Conservation (phyloP, 768 basidiomycete genomes). For the Pleurotus pulmonarius region DNA sequence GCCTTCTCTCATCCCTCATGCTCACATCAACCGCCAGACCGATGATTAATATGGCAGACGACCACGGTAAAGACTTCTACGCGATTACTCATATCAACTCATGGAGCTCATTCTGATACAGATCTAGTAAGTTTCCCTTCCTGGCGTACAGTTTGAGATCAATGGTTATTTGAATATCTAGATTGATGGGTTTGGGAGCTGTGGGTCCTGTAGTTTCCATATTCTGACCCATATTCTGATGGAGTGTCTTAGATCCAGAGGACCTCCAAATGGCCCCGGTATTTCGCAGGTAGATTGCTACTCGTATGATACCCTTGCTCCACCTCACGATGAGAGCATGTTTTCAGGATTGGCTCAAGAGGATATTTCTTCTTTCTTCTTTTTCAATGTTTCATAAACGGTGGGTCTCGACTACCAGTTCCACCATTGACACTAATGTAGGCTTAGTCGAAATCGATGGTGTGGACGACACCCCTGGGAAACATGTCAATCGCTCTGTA, state of each 20-base stretch:
- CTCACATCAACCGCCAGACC: constrained; percentile 41
- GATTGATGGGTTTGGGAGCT: constrained; percentile 86
- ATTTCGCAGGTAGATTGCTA: constrained; percentile 54
- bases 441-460: constrained; percentile 70
- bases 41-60: constrained; percentile 90
- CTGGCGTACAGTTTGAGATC: not conserved
- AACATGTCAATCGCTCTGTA: constrained; percentile 65
- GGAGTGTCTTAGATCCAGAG: constrained; percentile 62
- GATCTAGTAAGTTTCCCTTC: constrained; percentile 21
- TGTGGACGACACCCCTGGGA: constrained; percentile 50
- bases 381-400: constrained; percentile 90
- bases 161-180: constrained; percentile 14
- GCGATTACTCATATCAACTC: not conserved
- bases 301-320: not conserved
- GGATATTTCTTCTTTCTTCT: constrained; percentile 92
- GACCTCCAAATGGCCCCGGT: constrained; percentile 70
- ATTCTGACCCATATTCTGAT: not conserved
- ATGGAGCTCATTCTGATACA: constrained; percentile 2
- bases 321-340: not conserved
- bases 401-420: constrained; percentile 31
- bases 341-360: constrained; percentile 67
- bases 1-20: not conserved
- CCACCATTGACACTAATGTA: not conserved
- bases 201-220: constrained; percentile 35
- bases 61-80: constrained; percentile 57